Percentiles rank a stretch among this genome's conserved stretches.
These are phyloP conservation scores for Botrytis aclada DNA, from an alignment of 2,329 filamentous ascomycete genomes.

Conservation along the genomic window DNA sequence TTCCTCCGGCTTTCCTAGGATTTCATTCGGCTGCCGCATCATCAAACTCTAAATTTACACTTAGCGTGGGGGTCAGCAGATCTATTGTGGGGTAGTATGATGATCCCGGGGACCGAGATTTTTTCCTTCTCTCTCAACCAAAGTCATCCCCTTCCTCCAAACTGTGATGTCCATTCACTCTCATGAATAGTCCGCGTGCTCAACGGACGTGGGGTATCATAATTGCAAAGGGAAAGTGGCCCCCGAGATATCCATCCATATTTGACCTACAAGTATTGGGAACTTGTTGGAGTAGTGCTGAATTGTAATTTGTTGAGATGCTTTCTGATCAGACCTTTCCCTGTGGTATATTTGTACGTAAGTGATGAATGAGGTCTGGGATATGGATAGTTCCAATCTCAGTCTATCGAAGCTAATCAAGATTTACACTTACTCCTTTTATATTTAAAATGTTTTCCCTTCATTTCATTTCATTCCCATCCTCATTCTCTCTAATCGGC, in stretches of 20 bases:
- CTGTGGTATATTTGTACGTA: background rate
- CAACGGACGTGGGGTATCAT: background rate
- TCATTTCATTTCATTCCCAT: background rate
- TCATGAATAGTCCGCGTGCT: background rate
- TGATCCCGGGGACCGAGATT: background rate
- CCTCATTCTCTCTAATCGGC: background rate
- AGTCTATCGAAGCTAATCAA: background rate
- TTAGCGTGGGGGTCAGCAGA: background rate
- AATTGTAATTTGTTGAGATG: background rate
- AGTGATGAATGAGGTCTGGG: background rate
- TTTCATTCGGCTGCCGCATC: background rate
- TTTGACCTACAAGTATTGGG: background rate
- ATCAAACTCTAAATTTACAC: background rate
- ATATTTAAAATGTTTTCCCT: background rate
- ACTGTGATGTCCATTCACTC: conserved; percentile 5
- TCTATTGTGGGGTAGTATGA: background rate
- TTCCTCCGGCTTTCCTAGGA: background rate
- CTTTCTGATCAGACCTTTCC: background rate
- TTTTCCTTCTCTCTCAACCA: background rate
- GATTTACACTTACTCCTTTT: background rate
- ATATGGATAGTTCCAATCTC: conserved; percentile 7
- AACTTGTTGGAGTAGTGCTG: background rate
- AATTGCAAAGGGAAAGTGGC: background rate
- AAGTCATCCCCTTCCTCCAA: background rate
- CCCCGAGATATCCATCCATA: background rate